Evolutionary conservation across 2,329 filamentous ascomycete species (phyloP), one percentile per base, ranked within the genome.

Genomic region (Pseudogymnoascus sp.): DNA sequence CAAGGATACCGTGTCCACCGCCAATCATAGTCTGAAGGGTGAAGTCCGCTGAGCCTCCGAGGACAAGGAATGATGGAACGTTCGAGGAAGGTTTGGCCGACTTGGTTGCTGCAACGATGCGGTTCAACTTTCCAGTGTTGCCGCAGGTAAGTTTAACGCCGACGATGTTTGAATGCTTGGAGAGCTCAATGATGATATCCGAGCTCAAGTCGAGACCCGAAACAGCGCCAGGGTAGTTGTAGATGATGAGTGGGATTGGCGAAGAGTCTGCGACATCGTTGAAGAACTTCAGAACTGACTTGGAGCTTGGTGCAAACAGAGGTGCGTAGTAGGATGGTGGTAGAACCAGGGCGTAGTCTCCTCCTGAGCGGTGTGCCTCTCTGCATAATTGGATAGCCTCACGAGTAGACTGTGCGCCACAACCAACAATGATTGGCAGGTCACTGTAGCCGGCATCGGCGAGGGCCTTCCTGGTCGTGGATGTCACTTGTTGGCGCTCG

Each of bases 141-240:
- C 90, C 91, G 74, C 91, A 96, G 41, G 91, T 96, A 80, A 96
- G 95, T 76, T 96, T 96, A 63, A 91, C 92, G 65, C 91, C 91
- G 67, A 91, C 80, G 70, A 96, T 91, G 78, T 96, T 96, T 68
- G 87, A 85, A 76, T 96, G 91, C 72, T 85, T 78, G 43, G 88
- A 88, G 58, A 96, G 85, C 74, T 83, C 83, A 77, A 95, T 91
- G 71, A 96, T 85, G 66, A 93, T 81, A 73, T 96, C 91, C 65
- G 89, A 93, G 79, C 93, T 90, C 83, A 96, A 88, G 75, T 96
- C 91, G 73, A 96, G 88, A 62, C 91, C 91, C 8, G 90, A 84
- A 7, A 95, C 91, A 59, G 90, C 91, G 62, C 90, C 91, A 0
- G 91, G 92, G 78, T 95, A 96, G 81, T 96, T 96, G 83, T 96